Evolutionary conservation across 257 asterid genomes (phyloP).

Genomic region (Jaltomata sinuosa): DNA sequence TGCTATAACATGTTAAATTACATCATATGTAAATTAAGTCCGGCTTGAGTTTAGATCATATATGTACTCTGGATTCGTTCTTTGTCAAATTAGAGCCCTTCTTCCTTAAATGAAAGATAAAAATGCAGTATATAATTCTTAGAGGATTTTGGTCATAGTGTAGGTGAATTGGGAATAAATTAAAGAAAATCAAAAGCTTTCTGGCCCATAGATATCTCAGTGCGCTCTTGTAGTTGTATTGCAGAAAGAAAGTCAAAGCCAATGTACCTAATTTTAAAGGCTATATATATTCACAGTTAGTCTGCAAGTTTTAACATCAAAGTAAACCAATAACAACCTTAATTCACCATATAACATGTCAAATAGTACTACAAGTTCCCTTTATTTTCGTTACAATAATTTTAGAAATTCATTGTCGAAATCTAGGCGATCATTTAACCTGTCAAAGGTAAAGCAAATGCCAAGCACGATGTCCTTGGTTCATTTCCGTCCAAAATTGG

Average conservation of each 20-base stretch:
- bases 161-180: background rate
- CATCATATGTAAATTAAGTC: too few relatives aligned
- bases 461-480: background rate
- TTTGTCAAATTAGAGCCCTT: background rate
- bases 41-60: background rate
- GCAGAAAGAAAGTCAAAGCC: background rate
- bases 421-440: background rate
- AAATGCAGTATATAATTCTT: background rate
- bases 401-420: conserved; percentile 5
- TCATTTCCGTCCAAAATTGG: conserved; percentile 7
- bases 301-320: background rate
- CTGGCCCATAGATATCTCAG: background rate
- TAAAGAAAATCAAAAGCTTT: background rate
- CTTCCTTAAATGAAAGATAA: background rate
- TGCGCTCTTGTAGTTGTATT: background rate
- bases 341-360: conserved; percentile 8
- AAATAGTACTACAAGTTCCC: conserved; percentile 7
- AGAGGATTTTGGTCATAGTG: background rate
- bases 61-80: background rate
- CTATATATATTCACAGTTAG: background rate
- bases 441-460: background rate
- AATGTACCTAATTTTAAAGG: background rate
- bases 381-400: background rate
- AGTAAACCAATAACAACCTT: background rate
- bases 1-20: too few relatives aligned